Percentiles rank a stretch among this genome's conserved stretches.
Conservation (phyloP, 108 stramenopile species). For the Aurantiochytrium sp. region DNA sequence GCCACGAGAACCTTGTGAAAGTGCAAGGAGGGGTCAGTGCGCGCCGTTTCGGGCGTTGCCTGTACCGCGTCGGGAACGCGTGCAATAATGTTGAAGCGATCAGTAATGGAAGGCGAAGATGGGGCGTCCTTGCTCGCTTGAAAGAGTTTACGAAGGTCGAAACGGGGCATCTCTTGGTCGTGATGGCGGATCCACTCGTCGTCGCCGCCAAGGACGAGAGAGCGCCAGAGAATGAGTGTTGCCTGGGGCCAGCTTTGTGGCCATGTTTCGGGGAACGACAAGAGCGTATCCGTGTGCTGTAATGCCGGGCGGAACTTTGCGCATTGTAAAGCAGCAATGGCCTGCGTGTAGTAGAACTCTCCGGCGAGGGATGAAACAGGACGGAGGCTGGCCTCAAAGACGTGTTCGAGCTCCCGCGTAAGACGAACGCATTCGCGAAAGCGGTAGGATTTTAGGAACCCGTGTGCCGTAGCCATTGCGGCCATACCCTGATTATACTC, state of each 20-base stretch:
- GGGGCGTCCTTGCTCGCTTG: background rate
- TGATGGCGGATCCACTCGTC: background rate
- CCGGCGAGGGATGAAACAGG: background rate
- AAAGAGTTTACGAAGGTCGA: background rate
- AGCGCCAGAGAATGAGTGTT: background rate
- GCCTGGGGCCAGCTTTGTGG: background rate
- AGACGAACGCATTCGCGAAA: background rate
- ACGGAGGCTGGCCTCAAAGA: background rate
- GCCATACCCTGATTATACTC: background rate
- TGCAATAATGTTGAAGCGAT: background rate
- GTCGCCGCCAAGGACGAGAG: background rate
- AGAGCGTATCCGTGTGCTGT: background rate
- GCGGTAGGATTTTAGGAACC: background rate
- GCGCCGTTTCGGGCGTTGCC: background rate
- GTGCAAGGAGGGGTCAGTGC: background rate
- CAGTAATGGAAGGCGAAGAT: background rate
- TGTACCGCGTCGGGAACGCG: background rate
- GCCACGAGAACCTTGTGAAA: background rate
- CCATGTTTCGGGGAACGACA: background rate
- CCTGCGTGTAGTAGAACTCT: background rate
- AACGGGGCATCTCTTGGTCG: background rate
- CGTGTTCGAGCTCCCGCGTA: background rate
- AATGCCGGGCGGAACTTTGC: background rate
- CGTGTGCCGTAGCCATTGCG: background rate
- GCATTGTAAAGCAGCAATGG: background rate